Base-by-base conservation (phyloP, 208 protist species). In the Porcisia hertigi region DNA sequence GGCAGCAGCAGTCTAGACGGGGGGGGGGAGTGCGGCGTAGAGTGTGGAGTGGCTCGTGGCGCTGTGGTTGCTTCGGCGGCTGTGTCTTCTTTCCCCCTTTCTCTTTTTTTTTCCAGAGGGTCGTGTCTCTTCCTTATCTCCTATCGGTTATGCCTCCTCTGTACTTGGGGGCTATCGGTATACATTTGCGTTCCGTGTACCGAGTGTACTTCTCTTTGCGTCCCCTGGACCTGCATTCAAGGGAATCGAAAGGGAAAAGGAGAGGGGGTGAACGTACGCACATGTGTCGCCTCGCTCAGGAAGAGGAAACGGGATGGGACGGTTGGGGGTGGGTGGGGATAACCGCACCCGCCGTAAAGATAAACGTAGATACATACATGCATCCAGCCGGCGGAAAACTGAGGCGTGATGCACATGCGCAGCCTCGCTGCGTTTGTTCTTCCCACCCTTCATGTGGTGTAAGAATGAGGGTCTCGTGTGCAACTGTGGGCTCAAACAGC, bases 371-470 rank as follows among this genome's bases (percentile, higher is more conserved):
- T 6, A 14, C 39, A 47, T 67, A 49, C 41, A 49, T 67, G 23
- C 41, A 30, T 9, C 63, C 14, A 16, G 5, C 23, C 36, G 6
- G 25, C 39, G 54, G 20, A 59, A 39, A 25, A 39, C 18, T 34
- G 47, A 77, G 54, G 63, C 58, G n/a, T 20, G 36, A 34, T 11
- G 18, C 63, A 25, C 47, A 58, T 14, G 39, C 25, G n/a, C 41
- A 36, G 55, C 36, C 73, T 64, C 43, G 34, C n/a, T 41, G 20
- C 55, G 8, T 73, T 73, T 41, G 8, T 76, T 34, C 23, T 77
- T 30, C 30, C 30, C 30, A 30, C 30, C 45, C 23, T 65, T 43
- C 36, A 65, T 65, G 36, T 43, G 60, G 36, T 25, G 16, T 43
- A 23, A 43, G 60, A 43, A 25, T 34, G 60, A 7, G 60, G 60